A percentile compares a stretch with the other conserved stretches of the same genome.
Conservation (phyloP, 225 moss, liverwort and hornwort genomes). For the Sphagnum contortum region DNA sequence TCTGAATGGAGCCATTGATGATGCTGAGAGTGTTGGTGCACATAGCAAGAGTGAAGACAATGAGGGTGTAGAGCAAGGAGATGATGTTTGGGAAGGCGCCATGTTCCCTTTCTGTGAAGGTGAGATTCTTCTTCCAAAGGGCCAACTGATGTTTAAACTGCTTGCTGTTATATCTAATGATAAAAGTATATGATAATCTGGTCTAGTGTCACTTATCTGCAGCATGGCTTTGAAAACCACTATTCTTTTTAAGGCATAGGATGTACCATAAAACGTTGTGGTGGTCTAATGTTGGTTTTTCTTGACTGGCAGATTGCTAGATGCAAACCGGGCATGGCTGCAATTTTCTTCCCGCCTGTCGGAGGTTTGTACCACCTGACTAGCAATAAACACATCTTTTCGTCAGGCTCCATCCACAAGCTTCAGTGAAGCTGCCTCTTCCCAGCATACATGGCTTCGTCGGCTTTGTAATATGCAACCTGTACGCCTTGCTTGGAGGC, state of each 20-base stretch:
- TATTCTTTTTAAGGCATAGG: too few species aligned
- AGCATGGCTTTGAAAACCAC: too few species aligned
- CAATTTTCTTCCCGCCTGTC: slow-evolving; percentile 6
- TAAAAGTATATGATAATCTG: too few species aligned
- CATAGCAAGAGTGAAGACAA: slow-evolving; percentile 91
- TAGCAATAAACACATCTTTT: slow-evolving; percentile 11
- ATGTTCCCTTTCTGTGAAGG: slow-evolving; percentile 97
- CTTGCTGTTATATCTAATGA: too few species aligned
- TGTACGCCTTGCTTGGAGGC: slow-evolving; percentile 16
- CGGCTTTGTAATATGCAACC: slow-evolving; percentile 41
- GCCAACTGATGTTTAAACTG: too few species aligned
- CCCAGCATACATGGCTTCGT: slow-evolving; percentile 10
- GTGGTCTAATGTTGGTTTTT: too few species aligned
- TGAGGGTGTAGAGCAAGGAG: slow-evolving; percentile 59
- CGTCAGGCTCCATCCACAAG: slow-evolving; percentile 9
- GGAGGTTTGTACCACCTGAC: background rate
- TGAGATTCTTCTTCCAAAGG: slow-evolving; percentile 28
- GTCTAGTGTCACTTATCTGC: too few species aligned
- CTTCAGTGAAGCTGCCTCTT: slow-evolving; percentile 11
- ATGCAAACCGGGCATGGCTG: slow-evolving; percentile 6
- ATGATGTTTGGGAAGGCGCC: slow-evolving; percentile 91
- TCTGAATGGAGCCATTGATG: slow-evolving; percentile 35
- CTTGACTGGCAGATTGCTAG: slow-evolving; percentile 58
- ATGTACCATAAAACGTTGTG: too few species aligned
- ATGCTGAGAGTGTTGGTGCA: slow-evolving; percentile 72